Percentiles rank a stretch among this genome's conserved stretches.
phyloP scores from a whole-genome alignment of 768 basidiomycete species.

The Macrocybe gigantea region DNA sequence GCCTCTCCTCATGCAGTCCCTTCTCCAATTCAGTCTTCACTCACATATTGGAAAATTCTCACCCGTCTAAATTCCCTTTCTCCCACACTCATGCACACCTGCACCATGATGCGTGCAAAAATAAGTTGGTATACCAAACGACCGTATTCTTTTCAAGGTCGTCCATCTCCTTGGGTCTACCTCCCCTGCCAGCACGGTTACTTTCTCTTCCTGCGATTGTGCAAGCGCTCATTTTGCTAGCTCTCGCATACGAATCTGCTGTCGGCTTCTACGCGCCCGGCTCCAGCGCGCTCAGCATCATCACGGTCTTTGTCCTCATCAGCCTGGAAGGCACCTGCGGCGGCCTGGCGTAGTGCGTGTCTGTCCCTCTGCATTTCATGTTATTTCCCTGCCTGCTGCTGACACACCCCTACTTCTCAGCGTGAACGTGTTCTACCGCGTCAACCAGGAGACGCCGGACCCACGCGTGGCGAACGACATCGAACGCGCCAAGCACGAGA shows the following conservation, averaged over 20 bases:
- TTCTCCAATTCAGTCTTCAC: constrained; percentile 10
- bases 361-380: background rate
- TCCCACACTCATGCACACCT: constrained; percentile 1
- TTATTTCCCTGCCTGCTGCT: background rate
- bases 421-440: constrained; percentile 81
- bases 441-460: constrained; percentile 67
- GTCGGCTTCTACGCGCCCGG: constrained; percentile 55
- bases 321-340: constrained; percentile 90
- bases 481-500: constrained; percentile 66
- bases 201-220: constrained; percentile 73
- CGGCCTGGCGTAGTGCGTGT: constrained; percentile 81
- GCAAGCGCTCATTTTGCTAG: constrained; percentile 61
- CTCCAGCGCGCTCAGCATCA: constrained; percentile 40
- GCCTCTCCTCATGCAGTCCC: background rate
- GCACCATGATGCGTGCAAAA: background rate
- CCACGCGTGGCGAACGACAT: constrained; percentile 38
- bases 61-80: background rate
- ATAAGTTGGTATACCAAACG: constrained; percentile 80
- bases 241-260: constrained; percentile 61
- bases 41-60: background rate
- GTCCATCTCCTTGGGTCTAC: constrained; percentile 79
- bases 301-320: constrained; percentile 70
- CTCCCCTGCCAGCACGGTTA: constrained; percentile 63
- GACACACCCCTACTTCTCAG: constrained; percentile 27
- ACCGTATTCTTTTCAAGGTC: constrained; percentile 94